These are phyloP conservation scores for Chytriomyces sp. DNA, from an alignment of 192 early-diverging fungal species.

Conservation along the genomic window DNA sequence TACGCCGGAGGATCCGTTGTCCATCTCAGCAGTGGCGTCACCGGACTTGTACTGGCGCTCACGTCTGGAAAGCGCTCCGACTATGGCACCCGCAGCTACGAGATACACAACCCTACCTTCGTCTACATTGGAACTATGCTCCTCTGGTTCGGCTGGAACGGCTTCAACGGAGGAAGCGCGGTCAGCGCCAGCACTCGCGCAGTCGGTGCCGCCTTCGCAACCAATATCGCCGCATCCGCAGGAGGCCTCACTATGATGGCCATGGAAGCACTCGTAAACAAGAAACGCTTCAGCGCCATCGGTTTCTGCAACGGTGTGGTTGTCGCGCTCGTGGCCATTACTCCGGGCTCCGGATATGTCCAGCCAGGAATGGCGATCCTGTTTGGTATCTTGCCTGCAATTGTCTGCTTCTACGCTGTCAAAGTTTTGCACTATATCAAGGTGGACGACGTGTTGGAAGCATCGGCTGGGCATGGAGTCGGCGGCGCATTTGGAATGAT, in stretches of 20 bases:
- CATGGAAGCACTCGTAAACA: slow-evolving; percentile 69
- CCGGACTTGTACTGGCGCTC: slow-evolving; percentile 79
- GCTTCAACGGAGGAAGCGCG: slow-evolving; percentile 86
- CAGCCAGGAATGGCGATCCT: slow-evolving; percentile 67
- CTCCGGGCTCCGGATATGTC: slow-evolving; percentile 90
- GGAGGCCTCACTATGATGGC: slow-evolving; percentile 82
- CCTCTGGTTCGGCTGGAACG: slow-evolving; percentile 90
- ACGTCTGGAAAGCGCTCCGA: slow-evolving; percentile 78
- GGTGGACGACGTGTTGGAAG: slow-evolving; percentile 67
- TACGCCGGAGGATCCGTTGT: slow-evolving; percentile 88
- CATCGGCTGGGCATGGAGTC: slow-evolving; percentile 84
- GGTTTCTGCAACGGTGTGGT: slow-evolving; percentile 97
- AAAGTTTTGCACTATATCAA: background rate
- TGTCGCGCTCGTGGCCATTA: slow-evolving; percentile 89
- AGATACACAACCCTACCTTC: slow-evolving; percentile 81
- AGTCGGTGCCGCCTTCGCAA: slow-evolving; percentile 83
- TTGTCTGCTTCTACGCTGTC: slow-evolving; percentile 18
- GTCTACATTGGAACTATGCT: slow-evolving; percentile 81
- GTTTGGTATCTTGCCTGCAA: background rate
- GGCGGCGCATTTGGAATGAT: slow-evolving; percentile 81
- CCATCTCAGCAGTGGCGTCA: slow-evolving; percentile 75
- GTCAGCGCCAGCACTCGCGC: slow-evolving; percentile 78
- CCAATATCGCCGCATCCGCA: slow-evolving; percentile 82
- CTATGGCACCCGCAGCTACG: slow-evolving; percentile 63
- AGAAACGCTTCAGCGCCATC: slow-evolving; percentile 81